A percentile compares a stretch with the other conserved stretches of the same genome.
phyloP scores from a whole-genome alignment of 2,329 filamentous ascomycete species.

The Colletotrichum orchidophilum region DNA sequence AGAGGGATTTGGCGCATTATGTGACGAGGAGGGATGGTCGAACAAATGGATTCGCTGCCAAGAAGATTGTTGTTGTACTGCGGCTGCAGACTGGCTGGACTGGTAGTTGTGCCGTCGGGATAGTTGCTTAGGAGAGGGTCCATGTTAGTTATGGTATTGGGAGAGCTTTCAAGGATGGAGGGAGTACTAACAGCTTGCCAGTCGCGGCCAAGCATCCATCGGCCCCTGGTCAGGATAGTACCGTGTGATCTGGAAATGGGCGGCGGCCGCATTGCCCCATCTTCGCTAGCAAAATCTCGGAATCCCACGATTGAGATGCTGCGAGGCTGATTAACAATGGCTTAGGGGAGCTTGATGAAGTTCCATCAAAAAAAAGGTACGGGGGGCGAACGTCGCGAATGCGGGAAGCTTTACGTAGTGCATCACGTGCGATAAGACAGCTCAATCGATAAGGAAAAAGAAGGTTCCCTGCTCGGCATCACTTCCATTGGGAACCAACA shows the following conservation, averaged over 20 bases:
- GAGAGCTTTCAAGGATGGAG: background rate
- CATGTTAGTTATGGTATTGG: background rate
- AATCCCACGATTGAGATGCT: conserved; percentile 9
- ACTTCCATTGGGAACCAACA: conserved; percentile 1
- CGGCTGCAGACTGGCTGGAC: background rate
- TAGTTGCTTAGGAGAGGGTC: background rate
- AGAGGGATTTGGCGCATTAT: background rate
- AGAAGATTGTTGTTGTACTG: background rate
- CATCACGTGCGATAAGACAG: conserved; percentile 22
- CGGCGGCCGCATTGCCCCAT: conserved; percentile 35
- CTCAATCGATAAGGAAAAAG: background rate
- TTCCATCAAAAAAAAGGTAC: background rate
- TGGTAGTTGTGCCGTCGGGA: conserved; percentile 3
- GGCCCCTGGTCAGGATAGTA: conserved; percentile 22
- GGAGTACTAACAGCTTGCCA: background rate
- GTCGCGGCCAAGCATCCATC: conserved; percentile 1
- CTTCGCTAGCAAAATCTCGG: conserved; percentile 9
- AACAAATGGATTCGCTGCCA: background rate
- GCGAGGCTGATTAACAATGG: background rate
- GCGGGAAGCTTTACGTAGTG: background rate
- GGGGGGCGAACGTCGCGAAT: background rate
- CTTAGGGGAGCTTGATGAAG: background rate
- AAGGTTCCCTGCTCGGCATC: background rate
- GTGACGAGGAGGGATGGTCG: background rate
- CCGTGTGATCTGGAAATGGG: conserved; percentile 19